These are phyloP conservation scores for Tremella yokohamensis DNA, from an alignment of 768 basidiomycete genomes.

Conservation along the genomic window DNA sequence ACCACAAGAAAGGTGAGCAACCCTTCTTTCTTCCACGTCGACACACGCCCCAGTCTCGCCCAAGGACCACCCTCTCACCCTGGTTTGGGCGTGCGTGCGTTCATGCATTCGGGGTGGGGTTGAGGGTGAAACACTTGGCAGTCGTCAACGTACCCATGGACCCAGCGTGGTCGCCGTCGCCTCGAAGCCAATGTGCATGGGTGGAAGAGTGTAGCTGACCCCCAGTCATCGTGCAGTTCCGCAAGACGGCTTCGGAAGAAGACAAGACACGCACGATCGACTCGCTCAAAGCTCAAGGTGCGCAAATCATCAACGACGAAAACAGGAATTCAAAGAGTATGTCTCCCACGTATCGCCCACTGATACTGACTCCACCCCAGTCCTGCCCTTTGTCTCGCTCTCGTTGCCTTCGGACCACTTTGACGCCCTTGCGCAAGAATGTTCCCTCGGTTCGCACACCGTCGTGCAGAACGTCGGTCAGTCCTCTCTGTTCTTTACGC, in stretches of 20 bases:
- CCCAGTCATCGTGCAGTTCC: constrained; percentile 40
- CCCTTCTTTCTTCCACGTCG: background rate
- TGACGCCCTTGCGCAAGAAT: constrained; percentile 24
- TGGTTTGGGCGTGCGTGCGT: background rate
- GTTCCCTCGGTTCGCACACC: constrained; percentile 62
- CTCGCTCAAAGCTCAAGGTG: constrained; percentile 34
- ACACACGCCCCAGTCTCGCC: background rate
- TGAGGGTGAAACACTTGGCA: no score
- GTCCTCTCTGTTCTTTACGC: constrained; percentile 59
- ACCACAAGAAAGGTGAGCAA: constrained; percentile 13
- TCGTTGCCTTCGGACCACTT: constrained; percentile 29
- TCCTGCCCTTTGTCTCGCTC: constrained; percentile 39
- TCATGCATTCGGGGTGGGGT: background rate
- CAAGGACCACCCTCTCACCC: background rate
- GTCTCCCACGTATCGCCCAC: constrained; percentile 6
- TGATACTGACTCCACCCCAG: no score
- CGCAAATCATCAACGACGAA: constrained; percentile 26
- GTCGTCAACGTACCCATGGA: no score
- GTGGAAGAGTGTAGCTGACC: background rate
- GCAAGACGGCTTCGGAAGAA: constrained; percentile 34
- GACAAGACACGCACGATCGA: constrained; percentile 32
- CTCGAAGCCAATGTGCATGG: background rate
- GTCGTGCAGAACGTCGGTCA: constrained; percentile 70
- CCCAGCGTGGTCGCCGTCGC: no score
- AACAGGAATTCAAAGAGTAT: constrained; percentile 34